A percentile compares a stretch with the other conserved stretches of the same genome.
Evolutionary conservation across 1,284 basidiomycete species (phyloP).

Genomic region (Pseudozyma sp.): DNA sequence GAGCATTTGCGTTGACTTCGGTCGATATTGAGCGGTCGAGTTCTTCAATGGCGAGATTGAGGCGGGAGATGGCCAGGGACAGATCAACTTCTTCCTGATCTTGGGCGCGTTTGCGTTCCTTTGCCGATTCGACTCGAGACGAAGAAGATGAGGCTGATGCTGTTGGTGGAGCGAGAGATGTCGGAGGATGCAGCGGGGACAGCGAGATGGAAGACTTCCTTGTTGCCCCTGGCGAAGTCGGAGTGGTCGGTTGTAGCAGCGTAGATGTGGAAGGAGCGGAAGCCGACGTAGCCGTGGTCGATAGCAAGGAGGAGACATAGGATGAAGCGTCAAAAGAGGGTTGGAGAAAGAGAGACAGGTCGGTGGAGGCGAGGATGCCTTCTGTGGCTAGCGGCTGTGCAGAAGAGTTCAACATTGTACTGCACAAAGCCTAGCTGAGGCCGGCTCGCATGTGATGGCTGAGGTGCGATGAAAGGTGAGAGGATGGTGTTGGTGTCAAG

Average conservation of each 20-base stretch:
- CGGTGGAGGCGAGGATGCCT: constrained; percentile 3
- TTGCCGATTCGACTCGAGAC: constrained; percentile 1
- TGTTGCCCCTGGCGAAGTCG: neutral
- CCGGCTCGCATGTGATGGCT: neutral
- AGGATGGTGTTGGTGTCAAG: constrained; percentile 9
- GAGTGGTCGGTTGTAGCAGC: neutral
- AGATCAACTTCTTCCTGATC: constrained; percentile 44
- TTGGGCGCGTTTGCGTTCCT: constrained; percentile 18
- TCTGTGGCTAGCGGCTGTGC: neutral
- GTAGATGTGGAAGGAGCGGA: neutral
- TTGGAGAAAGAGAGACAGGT: constrained; percentile 36
- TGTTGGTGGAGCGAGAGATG: constrained; percentile 14
- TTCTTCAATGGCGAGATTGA: constrained; percentile 53
- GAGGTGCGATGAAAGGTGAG: neutral
- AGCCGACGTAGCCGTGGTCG: neutral
- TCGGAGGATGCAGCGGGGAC: neutral
- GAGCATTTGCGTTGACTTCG: constrained; percentile 36
- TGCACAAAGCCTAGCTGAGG: neutral
- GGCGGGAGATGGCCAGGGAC: constrained; percentile 45
- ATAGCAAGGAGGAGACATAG: constrained; percentile 21
- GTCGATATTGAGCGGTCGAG: constrained; percentile 35
- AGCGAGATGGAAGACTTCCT: neutral
- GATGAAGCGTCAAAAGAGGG: constrained; percentile 32
- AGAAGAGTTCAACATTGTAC: neutral
- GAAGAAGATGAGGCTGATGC: neutral